Evolutionary conservation across 768 basidiomycete genomes (phyloP), one percentile per base, ranked within the genome.

Genomic region (Tulasnella sp.): DNA sequence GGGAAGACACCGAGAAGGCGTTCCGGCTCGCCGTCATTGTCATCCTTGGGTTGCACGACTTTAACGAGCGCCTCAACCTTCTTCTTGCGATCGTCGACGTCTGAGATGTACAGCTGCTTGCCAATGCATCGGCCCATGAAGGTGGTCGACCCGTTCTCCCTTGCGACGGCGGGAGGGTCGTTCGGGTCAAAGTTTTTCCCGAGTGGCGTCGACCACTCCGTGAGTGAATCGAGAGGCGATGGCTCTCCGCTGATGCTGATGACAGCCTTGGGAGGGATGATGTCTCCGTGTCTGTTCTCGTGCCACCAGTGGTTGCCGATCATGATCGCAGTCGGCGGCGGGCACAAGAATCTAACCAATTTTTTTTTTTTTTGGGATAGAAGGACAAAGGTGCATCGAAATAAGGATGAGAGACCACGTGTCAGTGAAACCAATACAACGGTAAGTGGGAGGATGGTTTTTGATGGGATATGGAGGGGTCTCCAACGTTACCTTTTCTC

Each of bases 231-330:
- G 62, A 87, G 85, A 19, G 87, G 87, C 9, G 82, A 77, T 30
- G 85, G 82, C 71, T 96, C 92, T 17, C 89, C 88, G n/a, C 87
- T 87, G 65, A 98, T 92, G 57, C 88, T 88, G 65, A 98, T 79
- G 10, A 87, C 82, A 60, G 96, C 87, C 61, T 82, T 80, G 48
- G 88, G 93, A 46, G 86, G 81, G 66, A 79, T 80, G 38, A 83
- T 73, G 69, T 86, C 86, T 31, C 83, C 48, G 31, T 49, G 34
- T 42, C 85, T 76, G 55, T 84, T 79, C 66, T 90, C 87, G 50
- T 83, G 82, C 91, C 91, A 94, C 92, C 92, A 97, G 12, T 86
- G 85, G 68, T 87, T 89, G 50, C 92, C 92, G 66, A 92, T 87
- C 80, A 97, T 80, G 67, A 91, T 85, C 49, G 92, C 92, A 30